Evolutionary conservation across 148 eudicot species (phyloP), one percentile per base, ranked within the genome.

Genomic region (Cornus florida): DNA sequence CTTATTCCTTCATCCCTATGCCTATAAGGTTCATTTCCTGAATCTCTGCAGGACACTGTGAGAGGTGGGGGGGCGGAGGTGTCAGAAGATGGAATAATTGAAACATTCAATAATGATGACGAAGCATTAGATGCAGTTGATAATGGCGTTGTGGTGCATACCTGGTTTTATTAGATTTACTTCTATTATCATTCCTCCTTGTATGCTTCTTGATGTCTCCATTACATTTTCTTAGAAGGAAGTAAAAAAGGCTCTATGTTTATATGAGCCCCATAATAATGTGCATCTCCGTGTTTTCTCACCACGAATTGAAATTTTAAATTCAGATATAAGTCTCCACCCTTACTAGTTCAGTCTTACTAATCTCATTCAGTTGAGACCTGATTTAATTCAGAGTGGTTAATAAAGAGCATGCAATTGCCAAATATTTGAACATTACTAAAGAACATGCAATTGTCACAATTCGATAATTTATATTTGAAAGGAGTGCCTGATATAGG

Each of bases 61-160:
- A 35, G 84, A 22, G 82, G 53, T 80, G 77, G 28, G 10, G 85
- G 78, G 79, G 90, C 77, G 20, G 79, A 78, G 67, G 78, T 82
- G 22, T 83, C 83, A 20, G 88, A 90, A 62, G 78, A 86, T 79
- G 87, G 85, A 70, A 82, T 83, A 24, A 71, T 78, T 62, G 82
- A 85, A 77, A 86, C 90, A 71, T 86, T 80, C 57, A 77, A 81
- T 46, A 85, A 87, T 35, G 91, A 87, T 22, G 86, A 87, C 14
- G 88, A 86, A 69, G 90, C 89, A 71, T 75, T 91, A 73, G 83
- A 83, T 81, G 90, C 87, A 46, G 83, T 76, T 78, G 83, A 84
- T 6, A 86, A 83, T 79, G 88, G 86, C 57, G 85, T 73, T 24
- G 90, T 69, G 88, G 94, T 89, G 83, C 13, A 91, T 86, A 79